These are phyloP conservation scores for Mycena latifolia DNA, from an alignment of 768 basidiomycete genomes.

Conservation along the genomic window DNA sequence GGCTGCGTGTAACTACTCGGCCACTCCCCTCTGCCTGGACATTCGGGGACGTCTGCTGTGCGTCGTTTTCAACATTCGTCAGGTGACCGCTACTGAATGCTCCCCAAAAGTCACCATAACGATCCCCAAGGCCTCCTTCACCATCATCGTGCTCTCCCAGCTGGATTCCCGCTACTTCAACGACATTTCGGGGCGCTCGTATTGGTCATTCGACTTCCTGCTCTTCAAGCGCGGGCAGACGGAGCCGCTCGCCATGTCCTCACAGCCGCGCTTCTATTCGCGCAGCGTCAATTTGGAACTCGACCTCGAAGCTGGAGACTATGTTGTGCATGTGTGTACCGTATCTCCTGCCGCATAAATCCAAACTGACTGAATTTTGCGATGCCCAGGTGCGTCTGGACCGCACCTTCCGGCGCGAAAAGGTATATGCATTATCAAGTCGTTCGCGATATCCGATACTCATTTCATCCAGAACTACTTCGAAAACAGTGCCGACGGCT, in stretches of 20 bases:
- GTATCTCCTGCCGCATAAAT: background rate
- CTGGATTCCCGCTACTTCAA: slow-evolving; percentile 46
- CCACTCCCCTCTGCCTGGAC: slow-evolving; percentile 36
- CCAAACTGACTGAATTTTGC: background rate
- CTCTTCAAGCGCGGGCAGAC: slow-evolving; percentile 50
- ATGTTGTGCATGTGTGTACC: slow-evolving; percentile 44
- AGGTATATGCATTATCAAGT: background rate
- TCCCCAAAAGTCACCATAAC: slow-evolving; percentile 48
- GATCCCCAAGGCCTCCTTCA: slow-evolving; percentile 41
- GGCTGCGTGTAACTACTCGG: slow-evolving; percentile 38
- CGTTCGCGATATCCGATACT: background rate
- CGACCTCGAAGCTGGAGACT: slow-evolving; percentile 42
- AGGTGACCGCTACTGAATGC: background rate
- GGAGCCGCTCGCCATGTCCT: slow-evolving; percentile 39
- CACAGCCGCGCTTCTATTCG: slow-evolving; percentile 29
- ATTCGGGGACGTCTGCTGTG: slow-evolving; percentile 45
- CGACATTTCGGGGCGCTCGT: too few relatives aligned
- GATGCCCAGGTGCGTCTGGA: slow-evolving; percentile 24
- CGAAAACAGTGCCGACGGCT: background rate
- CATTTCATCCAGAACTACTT: slow-evolving; percentile 6
- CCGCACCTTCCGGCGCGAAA: slow-evolving; percentile 1
- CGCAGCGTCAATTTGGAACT: slow-evolving; percentile 46
- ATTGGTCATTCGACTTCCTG: slow-evolving; percentile 52
- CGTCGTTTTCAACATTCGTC: background rate
- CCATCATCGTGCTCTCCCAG: slow-evolving; percentile 54